A percentile compares a stretch with the other conserved stretches of the same genome.
Conservation (phyloP, 768 basidiomycete species). For the Rhodotorula paludigena region DNA sequence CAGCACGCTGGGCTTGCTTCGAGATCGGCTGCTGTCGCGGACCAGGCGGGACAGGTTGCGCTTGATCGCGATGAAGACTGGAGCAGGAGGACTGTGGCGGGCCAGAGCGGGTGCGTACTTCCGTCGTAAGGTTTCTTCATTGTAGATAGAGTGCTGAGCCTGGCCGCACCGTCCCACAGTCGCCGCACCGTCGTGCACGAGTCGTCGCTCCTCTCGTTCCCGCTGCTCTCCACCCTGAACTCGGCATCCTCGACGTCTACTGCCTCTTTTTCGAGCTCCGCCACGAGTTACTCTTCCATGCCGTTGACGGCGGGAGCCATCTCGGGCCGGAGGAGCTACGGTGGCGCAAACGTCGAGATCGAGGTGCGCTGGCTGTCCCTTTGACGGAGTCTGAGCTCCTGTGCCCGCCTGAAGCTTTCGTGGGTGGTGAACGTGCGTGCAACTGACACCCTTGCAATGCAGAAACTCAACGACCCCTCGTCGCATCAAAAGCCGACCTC, state of each 20-base stretch:
- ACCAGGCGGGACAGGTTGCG: too few species aligned
- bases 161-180: neutral
- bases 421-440: too few species aligned
- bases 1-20: neutral
- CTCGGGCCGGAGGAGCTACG: constrained; percentile 28
- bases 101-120: neutral
- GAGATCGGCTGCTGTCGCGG: neutral
- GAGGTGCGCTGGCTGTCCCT: constrained; percentile 10
- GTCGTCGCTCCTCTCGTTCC: constrained; percentile 34
- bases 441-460: neutral
- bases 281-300: constrained; percentile 26
- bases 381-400: too few species aligned
- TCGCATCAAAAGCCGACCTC: constrained; percentile 4
- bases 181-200: constrained; percentile 18
- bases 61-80: neutral
- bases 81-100: neutral
- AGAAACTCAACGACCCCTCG: constrained; percentile 33
- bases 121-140: too few species aligned
- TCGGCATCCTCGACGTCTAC: neutral
- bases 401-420: too few species aligned
- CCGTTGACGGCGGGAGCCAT: constrained; percentile 27
- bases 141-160: neutral
- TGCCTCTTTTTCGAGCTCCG: neutral
- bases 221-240: constrained; percentile 13
- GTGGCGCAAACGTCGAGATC: constrained; percentile 36